phyloP scores from a whole-genome alignment of 257 asterid species.

The Rauvolfia tetraphylla region DNA sequence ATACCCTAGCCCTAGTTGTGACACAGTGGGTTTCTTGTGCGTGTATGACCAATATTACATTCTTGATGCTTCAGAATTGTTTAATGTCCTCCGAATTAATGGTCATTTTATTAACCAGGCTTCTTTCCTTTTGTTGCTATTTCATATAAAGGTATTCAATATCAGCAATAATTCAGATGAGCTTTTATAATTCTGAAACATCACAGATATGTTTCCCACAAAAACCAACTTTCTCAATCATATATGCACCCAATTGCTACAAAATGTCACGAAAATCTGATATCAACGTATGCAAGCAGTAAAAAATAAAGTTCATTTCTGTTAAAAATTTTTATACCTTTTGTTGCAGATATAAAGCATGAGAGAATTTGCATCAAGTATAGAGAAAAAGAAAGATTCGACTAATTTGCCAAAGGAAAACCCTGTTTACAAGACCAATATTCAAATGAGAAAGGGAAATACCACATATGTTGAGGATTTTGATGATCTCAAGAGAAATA shows the following conservation, averaged over 20 bases:
- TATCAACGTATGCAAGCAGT: background rate
- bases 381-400: background rate
- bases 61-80: background rate
- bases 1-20: background rate
- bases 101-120: background rate
- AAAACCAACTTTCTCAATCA: background rate
- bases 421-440: conserved; percentile 2
- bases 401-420: background rate
- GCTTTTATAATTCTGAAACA: background rate
- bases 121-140: background rate
- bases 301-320: background rate
- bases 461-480: conserved; percentile 91
- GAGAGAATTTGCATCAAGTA: background rate
- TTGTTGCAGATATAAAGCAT: background rate
- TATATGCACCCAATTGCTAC: background rate
- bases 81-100: no score
- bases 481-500: conserved; percentile 92
- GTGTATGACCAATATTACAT: background rate
- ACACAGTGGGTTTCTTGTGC: background rate
- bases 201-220: background rate
- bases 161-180: no score
- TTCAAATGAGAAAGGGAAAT: conserved; percentile 19
- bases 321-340: background rate
- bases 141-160: background rate
- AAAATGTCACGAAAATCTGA: background rate